These are phyloP conservation scores for Verticillium tricorpus DNA, from an alignment of 2,329 filamentous ascomycete species.

Conservation along the genomic window DNA sequence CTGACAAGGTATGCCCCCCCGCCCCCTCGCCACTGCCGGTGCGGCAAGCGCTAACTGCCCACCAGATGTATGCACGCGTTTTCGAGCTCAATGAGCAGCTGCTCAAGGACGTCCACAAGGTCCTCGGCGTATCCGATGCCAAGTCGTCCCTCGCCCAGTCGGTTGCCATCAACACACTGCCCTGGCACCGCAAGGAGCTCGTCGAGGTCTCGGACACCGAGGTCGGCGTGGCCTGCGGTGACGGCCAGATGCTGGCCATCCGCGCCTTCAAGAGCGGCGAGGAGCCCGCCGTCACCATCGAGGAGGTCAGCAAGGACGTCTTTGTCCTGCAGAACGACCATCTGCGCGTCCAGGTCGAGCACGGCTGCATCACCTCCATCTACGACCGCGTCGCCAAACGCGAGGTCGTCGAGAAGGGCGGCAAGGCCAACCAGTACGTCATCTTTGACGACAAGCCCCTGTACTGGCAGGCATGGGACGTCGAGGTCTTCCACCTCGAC, in stretches of 20 bases:
- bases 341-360: slow-evolving; percentile 65
- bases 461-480: slow-evolving; percentile 98
- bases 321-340: slow-evolving; percentile 79
- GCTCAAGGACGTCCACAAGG: slow-evolving; percentile 62
- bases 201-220: slow-evolving; percentile 55
- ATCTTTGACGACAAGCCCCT: slow-evolving; percentile 96
- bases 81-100: slow-evolving; percentile 73
- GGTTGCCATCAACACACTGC: slow-evolving; percentile 76
- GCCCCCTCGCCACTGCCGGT: background rate
- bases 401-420: slow-evolving; percentile 69
- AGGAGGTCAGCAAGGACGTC: slow-evolving; percentile 50
- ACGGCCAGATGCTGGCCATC: slow-evolving; percentile 47
- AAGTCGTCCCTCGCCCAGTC: slow-evolving; percentile 40
- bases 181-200: slow-evolving; percentile 77
- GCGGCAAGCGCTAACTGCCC: background rate
- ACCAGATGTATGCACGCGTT: slow-evolving; percentile 71
- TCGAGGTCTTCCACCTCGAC: slow-evolving; percentile 92
- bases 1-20: slow-evolving; percentile 58
- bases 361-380: slow-evolving; percentile 78
- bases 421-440: slow-evolving; percentile 85
- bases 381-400: slow-evolving; percentile 69
- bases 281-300: slow-evolving; percentile 45
- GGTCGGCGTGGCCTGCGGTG: slow-evolving; percentile 52
- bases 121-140: slow-evolving; percentile 57
- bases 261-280: slow-evolving; percentile 41